phyloP scores from a whole-genome alignment of 345 rosid species.

The Diplotaxis tenuifolia region DNA sequence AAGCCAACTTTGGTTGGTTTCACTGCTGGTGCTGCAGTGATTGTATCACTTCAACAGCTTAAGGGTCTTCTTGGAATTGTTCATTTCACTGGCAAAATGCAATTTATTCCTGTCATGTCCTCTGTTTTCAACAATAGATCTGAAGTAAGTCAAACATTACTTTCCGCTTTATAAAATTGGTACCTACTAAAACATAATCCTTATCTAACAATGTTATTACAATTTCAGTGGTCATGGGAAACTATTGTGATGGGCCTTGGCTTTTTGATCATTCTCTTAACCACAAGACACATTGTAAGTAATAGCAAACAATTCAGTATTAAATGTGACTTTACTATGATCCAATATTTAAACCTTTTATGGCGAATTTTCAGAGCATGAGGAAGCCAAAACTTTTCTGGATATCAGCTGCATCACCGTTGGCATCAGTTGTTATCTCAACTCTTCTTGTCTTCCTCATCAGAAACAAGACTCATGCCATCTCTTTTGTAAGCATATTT shows the following conservation, averaged over 20 bases:
- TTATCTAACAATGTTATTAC: constrained; percentile 17
- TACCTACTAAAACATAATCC: not conserved
- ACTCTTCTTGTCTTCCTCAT: constrained; percentile 65
- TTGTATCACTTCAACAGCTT: constrained; percentile 89
- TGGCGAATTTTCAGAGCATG: constrained; percentile 51
- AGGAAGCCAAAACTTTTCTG: constrained; percentile 89
- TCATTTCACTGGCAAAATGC: constrained; percentile 92
- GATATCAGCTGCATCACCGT: constrained; percentile 93
- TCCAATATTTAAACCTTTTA: not conserved
- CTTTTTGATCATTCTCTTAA: constrained; percentile 65
- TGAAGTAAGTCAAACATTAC: constrained; percentile 50
- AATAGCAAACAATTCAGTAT: not conserved
- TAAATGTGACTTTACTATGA: not conserved
- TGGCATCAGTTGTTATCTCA: constrained; percentile 74
- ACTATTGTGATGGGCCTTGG: constrained; percentile 67
- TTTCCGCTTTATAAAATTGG: not conserved
- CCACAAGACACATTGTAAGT: constrained; percentile 86
- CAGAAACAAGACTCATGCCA: constrained; percentile 58
- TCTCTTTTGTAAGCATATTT: constrained; percentile 62
- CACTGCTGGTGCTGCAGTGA: constrained; percentile 97
- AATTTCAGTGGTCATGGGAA: constrained; percentile 91
- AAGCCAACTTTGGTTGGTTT: constrained; percentile 94
- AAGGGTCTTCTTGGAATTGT: constrained; percentile 94
- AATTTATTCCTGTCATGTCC: constrained; percentile 65
- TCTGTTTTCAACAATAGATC: constrained; percentile 49